Percentiles rank a stretch among this genome's conserved stretches.
phyloP scores from a whole-genome alignment of 176 grass and related monocot genomes.

The Aegilops longissima region DNA sequence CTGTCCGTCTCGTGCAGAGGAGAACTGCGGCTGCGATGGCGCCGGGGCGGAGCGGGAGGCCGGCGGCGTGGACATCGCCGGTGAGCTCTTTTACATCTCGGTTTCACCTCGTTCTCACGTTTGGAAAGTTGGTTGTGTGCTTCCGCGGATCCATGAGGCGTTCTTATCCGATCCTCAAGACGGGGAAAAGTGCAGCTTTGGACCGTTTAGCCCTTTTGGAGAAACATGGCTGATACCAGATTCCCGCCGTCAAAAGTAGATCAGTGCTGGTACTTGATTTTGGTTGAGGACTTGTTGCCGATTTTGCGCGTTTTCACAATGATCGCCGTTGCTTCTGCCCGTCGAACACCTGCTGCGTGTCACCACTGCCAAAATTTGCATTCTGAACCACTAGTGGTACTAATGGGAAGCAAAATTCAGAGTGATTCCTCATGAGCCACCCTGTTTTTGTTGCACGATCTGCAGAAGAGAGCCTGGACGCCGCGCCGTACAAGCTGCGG shows the following conservation, averaged over 20 bases:
- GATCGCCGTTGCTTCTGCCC: not conserved
- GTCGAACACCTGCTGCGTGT: not conserved
- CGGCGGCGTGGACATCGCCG: constrained; percentile 12
- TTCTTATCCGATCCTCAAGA: constrained; percentile 15
- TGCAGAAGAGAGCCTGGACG: constrained; percentile 43
- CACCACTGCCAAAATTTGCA: not conserved
- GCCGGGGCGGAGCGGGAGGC: not conserved
- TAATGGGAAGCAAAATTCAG: not conserved
- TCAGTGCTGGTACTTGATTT: not conserved
- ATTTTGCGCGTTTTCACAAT: not conserved
- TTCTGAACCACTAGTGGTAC: too few relatives aligned
- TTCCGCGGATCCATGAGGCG: not conserved
- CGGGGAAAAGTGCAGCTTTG: constrained; percentile 1
- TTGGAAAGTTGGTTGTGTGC: not conserved
- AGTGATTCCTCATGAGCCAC: not conserved
- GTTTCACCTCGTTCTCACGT: not conserved
- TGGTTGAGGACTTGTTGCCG: not conserved
- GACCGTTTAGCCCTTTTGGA: not conserved
- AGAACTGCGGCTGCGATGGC: constrained; percentile 36
- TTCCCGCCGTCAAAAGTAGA: not conserved
- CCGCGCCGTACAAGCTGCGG: constrained; percentile 56
- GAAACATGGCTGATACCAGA: not conserved
- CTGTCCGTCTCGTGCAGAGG: constrained; percentile 33
- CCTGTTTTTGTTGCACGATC: not conserved
- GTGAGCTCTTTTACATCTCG: constrained; percentile 6